A percentile compares a stretch with the other conserved stretches of the same genome.
phyloP scores from a whole-genome alignment of 305 asterid species.

The Solanum hybrid region DNA sequence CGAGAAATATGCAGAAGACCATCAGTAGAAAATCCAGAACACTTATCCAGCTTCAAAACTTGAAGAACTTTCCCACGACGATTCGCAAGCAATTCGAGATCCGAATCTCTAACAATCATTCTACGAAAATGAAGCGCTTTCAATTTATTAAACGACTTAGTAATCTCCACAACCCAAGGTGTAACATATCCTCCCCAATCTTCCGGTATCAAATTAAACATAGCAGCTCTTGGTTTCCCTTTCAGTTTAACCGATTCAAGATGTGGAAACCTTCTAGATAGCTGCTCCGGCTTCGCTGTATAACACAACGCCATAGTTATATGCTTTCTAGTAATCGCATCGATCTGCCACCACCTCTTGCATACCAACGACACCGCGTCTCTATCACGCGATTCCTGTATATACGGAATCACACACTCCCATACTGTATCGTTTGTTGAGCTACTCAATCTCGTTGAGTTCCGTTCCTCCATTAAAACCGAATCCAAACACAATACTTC shows the following conservation, averaged over 20 bases:
- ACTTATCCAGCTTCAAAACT: constrained; percentile 71
- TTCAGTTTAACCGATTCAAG: constrained; percentile 80
- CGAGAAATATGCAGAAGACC: constrained; percentile 54
- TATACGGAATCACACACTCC: constrained; percentile 73
- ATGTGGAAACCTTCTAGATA: constrained; percentile 55
- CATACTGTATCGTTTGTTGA: constrained; percentile 51
- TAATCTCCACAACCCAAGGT: constrained; percentile 64
- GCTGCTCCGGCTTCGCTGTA: constrained; percentile 49
- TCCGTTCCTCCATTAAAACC: constrained; percentile 17
- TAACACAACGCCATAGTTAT: constrained; percentile 87
- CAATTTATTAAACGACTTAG: constrained; percentile 34
- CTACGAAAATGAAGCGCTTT: constrained; percentile 71
- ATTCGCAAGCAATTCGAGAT: constrained; percentile 56
- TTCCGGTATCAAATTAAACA: constrained; percentile 85
- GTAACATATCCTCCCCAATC: constrained; percentile 92
- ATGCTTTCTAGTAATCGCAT: constrained; percentile 72
- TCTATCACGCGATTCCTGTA: constrained; percentile 66
- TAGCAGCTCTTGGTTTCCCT: constrained; percentile 98
- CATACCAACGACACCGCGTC: constrained; percentile 57
- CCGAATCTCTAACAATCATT: constrained; percentile 86
- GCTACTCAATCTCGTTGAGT: background rate
- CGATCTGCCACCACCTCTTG: constrained; percentile 65
- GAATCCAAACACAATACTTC: background rate
- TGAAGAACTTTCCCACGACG: constrained; percentile 35
- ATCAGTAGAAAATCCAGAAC: constrained; percentile 66